Percentiles rank a stretch among this genome's conserved stretches.
These are phyloP conservation scores for Rhytidiadelphus loreus DNA, from an alignment of 225 moss, liverwort and hornwort genomes.

Conservation along the genomic window DNA sequence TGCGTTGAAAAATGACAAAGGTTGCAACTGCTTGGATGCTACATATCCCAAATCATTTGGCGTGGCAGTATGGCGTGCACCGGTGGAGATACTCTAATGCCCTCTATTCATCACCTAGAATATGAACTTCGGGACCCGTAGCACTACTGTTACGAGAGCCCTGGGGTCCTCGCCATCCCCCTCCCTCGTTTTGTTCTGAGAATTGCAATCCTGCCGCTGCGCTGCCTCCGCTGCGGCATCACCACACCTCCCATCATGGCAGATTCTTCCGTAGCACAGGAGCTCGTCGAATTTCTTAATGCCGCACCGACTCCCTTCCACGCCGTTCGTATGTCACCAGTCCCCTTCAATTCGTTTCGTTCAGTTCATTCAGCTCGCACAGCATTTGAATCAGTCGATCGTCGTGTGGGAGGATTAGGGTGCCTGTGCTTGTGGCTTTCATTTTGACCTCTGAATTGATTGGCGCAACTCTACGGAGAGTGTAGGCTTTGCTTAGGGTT, in stretches of 20 bases:
- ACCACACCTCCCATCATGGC: constrained; percentile 1
- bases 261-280: constrained; percentile 24
- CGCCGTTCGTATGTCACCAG: constrained; percentile 51
- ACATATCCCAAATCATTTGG: too few species aligned
- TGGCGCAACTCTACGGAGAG: background rate
- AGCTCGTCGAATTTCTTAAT: constrained; percentile 78
- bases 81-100: too few species aligned
- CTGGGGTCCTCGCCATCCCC: too few species aligned
- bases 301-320: constrained; percentile 83
- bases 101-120: background rate
- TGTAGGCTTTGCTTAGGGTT: background rate
- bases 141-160: background rate
- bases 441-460: background rate
- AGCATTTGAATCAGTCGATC: background rate
- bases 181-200: background rate
- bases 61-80: too few species aligned
- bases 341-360: background rate
- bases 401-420: background rate
- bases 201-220: background rate
- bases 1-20: too few species aligned
- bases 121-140: background rate
- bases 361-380: background rate
- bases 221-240: background rate
- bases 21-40: too few species aligned
- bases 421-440: background rate